Base-by-base conservation (phyloP, 768 basidiomycete species). In the Mycena metata region DNA sequence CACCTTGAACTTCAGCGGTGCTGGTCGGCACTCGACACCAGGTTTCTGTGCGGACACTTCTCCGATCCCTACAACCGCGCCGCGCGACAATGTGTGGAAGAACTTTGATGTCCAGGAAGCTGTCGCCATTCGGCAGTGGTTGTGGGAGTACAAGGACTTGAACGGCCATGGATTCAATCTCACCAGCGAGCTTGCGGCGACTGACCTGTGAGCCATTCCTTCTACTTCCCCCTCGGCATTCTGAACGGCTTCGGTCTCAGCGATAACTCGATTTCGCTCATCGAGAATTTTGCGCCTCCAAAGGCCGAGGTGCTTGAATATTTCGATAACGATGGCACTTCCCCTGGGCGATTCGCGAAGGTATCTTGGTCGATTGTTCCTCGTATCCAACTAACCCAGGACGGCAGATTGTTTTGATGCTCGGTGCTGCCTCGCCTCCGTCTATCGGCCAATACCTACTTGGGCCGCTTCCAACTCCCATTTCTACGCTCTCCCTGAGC, bases 31-130 rank as follows among this genome's bases (percentile, higher is more conserved):
- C 19, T n/a, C 58, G 33, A 41, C 60, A 5, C 70, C 70, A 1
- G 59, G 63, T 3, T 9, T 51, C 13, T 72, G 70, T 21, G 70
- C 67, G 17, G 70, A 72, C 39, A 69, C 63, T 17, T 33, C 66
- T 26, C 59, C 70, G 42, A 60, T 72, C 11, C 59, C 59, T 10
- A 30, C 49, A n/a, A 60, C 46, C 9, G 70, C 70, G 30, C 70
- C 70, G 24, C 64, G 33, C n/a, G 8, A 46, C 2, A 72, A 72
- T 45, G 70, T 72, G 42, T 72, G 70, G 70, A 60, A 63, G 70
- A 72, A 72, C 39, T 57, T 72, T 23, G 67, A 69, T 55, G 67
- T 72, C 21, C 63, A 69, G n/a, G 70, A 72, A 23, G 70, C 60
- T 5, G 60, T 43, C 11, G 67, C 64, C 12, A 72, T 72, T 36